These are phyloP conservation scores for Batrachochytrium dendrobatidis DNA, from an alignment of 371 early-diverging fungal genomes.

Conservation along the genomic window DNA sequence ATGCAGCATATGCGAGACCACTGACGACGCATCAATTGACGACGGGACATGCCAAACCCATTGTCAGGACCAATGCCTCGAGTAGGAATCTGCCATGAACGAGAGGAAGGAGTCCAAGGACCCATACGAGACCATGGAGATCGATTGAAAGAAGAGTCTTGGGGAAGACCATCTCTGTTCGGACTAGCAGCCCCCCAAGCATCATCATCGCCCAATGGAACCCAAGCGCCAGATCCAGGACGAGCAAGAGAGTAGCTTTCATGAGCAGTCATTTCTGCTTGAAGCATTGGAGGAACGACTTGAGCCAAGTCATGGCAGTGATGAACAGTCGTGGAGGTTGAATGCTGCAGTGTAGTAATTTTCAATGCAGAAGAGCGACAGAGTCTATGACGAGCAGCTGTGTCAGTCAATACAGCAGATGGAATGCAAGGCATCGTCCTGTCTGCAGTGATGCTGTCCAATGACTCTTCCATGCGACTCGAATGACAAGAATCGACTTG, in stretches of 20 bases:
- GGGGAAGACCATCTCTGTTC: not conserved
- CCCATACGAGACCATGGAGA: not conserved
- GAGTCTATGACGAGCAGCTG: no score
- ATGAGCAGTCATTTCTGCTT: slow-evolving; percentile 1
- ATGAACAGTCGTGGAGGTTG: no score
- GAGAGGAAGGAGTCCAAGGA: not conserved
- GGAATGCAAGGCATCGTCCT: no score
- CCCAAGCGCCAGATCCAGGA: slow-evolving; percentile 10
- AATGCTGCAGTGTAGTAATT: no score
- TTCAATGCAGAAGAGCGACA: no score
- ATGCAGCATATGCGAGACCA: not conserved
- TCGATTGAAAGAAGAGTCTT: not conserved
- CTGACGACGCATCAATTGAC: not conserved
- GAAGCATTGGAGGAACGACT: no score
- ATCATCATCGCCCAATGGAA: slow-evolving; percentile 9
- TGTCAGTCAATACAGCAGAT: no score
- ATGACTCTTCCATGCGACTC: no score
- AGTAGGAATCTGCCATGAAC: not conserved
- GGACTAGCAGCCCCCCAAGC: slow-evolving; percentile 6
- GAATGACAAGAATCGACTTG: no score
- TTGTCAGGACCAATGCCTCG: slow-evolving; percentile 7
- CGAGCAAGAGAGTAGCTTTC: not conserved
- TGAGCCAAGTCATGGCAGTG: no score
- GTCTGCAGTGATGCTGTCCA: no score
- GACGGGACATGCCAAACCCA: not conserved